phyloP scores from a whole-genome alignment of 2,329 filamentous ascomycete species.

The Xylariaceae sp. region DNA sequence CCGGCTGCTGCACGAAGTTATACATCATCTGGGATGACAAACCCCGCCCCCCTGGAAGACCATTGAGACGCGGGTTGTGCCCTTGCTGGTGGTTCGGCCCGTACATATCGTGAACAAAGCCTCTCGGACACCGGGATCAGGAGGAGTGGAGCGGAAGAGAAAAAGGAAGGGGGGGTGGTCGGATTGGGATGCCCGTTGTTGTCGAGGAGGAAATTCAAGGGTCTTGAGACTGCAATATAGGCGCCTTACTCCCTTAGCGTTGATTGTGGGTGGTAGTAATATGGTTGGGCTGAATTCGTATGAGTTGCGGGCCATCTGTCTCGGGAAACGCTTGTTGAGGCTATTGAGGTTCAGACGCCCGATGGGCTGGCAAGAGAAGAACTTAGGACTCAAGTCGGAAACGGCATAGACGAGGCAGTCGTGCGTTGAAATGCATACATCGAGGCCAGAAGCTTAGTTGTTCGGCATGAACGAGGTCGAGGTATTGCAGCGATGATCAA shows the following conservation, averaged over 20 bases:
- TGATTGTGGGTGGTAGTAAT: conserved; percentile 39
- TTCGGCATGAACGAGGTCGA: conserved; percentile 1
- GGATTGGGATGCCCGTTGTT: background rate
- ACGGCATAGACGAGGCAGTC: conserved; percentile 15
- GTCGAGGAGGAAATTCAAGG: background rate
- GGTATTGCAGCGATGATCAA: too few relatives aligned
- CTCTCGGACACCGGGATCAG: background rate
- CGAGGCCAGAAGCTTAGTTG: conserved; percentile 17
- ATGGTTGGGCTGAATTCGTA: conserved; percentile 54
- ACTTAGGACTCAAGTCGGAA: conserved; percentile 27
- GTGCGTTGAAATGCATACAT: conserved; percentile 26
- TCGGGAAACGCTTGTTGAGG: conserved; percentile 34
- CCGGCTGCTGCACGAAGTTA: conserved; percentile 42
- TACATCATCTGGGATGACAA: conserved; percentile 59
- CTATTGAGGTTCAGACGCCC: conserved; percentile 2
- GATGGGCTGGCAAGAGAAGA: conserved; percentile 1
- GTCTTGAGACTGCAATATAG: background rate
- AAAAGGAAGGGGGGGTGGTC: too few relatives aligned
- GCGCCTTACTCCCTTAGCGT: conserved; percentile 34
- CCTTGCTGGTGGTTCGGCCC: conserved; percentile 67
- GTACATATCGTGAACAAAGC: conserved; percentile 60
- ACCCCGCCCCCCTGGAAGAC: conserved; percentile 56
- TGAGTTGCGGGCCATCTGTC: conserved; percentile 66
- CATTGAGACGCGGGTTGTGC: conserved; percentile 74
- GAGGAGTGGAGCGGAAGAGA: background rate